Evolutionary conservation across 75 land plant species (phyloP), one percentile per base, ranked within the genome.

Genomic region (Pinus albicaulis): DNA sequence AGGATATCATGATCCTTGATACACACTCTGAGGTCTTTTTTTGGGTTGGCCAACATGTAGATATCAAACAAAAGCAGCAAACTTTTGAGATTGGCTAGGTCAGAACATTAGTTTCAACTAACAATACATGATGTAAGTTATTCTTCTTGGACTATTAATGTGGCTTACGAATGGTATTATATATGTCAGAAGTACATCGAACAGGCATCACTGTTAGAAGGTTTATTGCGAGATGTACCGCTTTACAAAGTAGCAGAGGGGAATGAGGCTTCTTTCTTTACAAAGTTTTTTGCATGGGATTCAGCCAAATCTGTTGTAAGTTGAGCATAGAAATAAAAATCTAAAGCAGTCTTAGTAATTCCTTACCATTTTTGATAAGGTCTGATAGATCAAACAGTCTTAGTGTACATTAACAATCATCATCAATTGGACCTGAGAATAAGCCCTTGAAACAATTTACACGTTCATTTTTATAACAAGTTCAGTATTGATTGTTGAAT

Each of bases 181-280:
- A 31, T 58, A 59, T 75, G 79, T 69, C 95, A 97, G 99, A 92
- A 86, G 76, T 97, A 94, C 68, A 75, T 95, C n/a, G 91, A 89
- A 11, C 69, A 92, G 59, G 95, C 93, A 36, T 82, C 78, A 16
- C 60, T 80, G 23, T 80, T 90, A 59, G 99, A 97, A 55, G 98
- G 93, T 6, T 76, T 92, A 73, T 82, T 90, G 53, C 84, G 80
- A 57, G 75, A 87, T 16, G 88, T 86, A 41, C 93, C 98, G 14
- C 66, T 97, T 38, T 97, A 90, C 85, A 94, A 80, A 76, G 80
- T 93, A 16, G 82, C 92, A 44, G 99, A 97, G 78, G 99, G 99
- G 74, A 94, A 89, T 82, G 99, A 97, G 76, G 98, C 99, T 12
- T 83, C 87, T 53, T 94, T 95, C 76, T 97, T 97, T 86, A 97